Base-by-base conservation (phyloP, 495 filamentous ascomycete species). In the Penicillium cataractarum region DNA sequence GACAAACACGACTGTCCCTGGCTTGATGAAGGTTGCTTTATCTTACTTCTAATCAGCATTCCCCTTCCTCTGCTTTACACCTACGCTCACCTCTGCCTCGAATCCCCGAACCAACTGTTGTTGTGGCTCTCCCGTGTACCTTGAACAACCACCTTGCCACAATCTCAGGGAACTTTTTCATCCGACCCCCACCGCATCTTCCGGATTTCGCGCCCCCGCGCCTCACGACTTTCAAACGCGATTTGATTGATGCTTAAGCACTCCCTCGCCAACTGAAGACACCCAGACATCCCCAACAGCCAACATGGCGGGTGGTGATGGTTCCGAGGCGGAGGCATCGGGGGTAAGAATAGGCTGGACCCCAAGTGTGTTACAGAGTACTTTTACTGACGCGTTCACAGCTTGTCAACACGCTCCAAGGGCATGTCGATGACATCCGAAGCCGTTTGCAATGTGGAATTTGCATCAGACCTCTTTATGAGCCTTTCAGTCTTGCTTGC, bases 401-500 rank as follows among this genome's bases (percentile, higher is more conserved):
- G 75, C 74, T 83, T 24, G 67, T 78, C 29, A 70, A 81, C 60
- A 83, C 77, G 5, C 68, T 85, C 19, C 80, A 85, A 64, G 76
- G 75, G 4, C 81, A 83, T 65, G 68, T 85, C 13, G 79, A 83
- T 58, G 80, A 82, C 59, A 73, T 85, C 49, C 75, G 83, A 40
- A 66, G 59, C 24, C 69, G 83, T 13, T 55, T 89, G 64, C 86
- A 84, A 54, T 92, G 89, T 73, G 86, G 87, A 55, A 87, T 92
- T 55, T 92, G 89, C 63, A 82, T 88, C 39, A 80, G 85, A 22
- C 82, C 89, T 32, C 77, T 92, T 13, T 91, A 89, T 75, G 89
- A 92, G 65, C 89, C 89, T 8, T 92, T 87, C 71, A 88, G 83
- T 21, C 82, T 90, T 42, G 82, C 84, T 42, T 92, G 89, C 65